These are phyloP conservation scores for Colletotrichum musicola DNA, from an alignment of 2,329 filamentous ascomycete genomes.

Conservation along the genomic window DNA sequence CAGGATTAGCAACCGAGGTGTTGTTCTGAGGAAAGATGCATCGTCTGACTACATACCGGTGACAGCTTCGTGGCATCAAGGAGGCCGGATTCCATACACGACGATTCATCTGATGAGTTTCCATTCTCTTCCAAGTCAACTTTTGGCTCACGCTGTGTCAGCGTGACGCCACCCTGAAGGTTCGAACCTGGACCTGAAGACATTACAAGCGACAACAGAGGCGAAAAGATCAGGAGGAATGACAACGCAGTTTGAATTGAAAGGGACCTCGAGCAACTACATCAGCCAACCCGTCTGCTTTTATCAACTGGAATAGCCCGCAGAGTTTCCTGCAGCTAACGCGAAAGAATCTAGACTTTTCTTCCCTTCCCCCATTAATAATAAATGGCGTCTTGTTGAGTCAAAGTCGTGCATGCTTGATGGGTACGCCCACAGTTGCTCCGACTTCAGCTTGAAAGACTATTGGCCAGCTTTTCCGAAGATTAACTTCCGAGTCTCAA, in stretches of 20 bases:
- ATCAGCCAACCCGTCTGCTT: background rate
- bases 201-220: background rate
- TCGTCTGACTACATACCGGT: constrained; percentile 39
- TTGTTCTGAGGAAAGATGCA: background rate
- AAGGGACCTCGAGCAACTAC: no score
- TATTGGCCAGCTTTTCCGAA: constrained; percentile 11
- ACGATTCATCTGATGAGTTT: constrained; percentile 38
- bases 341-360: background rate
- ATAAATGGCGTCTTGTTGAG: background rate
- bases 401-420: background rate
- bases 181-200: background rate
- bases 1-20: background rate
- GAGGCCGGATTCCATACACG: background rate
- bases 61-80: constrained; percentile 49
- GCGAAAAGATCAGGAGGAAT: no score
- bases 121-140: constrained; percentile 28
- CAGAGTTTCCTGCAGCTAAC: background rate
- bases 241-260: no score
- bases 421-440: background rate
- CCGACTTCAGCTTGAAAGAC: background rate
- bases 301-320: background rate
- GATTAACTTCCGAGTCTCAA: background rate
- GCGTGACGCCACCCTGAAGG: background rate
- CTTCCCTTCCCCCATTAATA: background rate
- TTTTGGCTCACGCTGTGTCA: background rate